Evolutionary conservation across 805 yeast genomes (phyloP).

Genomic region (Nakazawaea holstii): DNA sequence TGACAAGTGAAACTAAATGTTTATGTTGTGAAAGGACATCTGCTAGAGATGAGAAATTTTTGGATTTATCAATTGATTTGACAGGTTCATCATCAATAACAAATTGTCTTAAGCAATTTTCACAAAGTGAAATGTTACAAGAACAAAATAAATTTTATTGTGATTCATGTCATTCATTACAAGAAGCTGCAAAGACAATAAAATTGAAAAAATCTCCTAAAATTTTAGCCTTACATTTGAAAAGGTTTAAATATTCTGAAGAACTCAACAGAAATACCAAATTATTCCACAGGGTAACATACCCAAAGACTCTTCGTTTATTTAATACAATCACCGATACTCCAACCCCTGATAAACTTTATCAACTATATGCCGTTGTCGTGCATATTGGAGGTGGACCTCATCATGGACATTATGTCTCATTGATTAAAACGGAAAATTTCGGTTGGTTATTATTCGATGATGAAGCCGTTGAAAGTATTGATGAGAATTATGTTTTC

Average conservation of each 20-base stretch:
- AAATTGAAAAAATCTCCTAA: conserved; percentile 74
- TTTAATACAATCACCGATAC: conserved; percentile 61
- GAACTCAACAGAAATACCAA: conserved; percentile 75
- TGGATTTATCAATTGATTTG: conserved; percentile 83
- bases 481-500: conserved; percentile 76
- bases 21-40: conserved; percentile 81
- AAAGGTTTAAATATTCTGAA: conserved; percentile 90
- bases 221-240: conserved; percentile 76
- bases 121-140: conserved; percentile 78
- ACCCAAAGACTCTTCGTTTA: conserved; percentile 68
- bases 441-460: conserved; percentile 91
- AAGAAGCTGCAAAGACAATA: conserved; percentile 90
- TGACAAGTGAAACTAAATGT: conserved; percentile 87
- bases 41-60: conserved; percentile 76
- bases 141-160: conserved; percentile 91
- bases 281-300: conserved; percentile 77
- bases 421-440: conserved; percentile 70
- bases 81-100: conserved; percentile 69
- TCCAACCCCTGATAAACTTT: conserved; percentile 48
- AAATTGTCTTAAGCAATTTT: conserved; percentile 75
- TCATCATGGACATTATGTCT: conserved; percentile 93
- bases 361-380: conserved; percentile 80
- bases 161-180: conserved; percentile 82
- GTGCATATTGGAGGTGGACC: conserved; percentile 98
- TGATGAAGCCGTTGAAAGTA: conserved; percentile 90